Base-by-base conservation (phyloP, 768 basidiomycete genomes). In the Lactarius tabidus region DNA sequence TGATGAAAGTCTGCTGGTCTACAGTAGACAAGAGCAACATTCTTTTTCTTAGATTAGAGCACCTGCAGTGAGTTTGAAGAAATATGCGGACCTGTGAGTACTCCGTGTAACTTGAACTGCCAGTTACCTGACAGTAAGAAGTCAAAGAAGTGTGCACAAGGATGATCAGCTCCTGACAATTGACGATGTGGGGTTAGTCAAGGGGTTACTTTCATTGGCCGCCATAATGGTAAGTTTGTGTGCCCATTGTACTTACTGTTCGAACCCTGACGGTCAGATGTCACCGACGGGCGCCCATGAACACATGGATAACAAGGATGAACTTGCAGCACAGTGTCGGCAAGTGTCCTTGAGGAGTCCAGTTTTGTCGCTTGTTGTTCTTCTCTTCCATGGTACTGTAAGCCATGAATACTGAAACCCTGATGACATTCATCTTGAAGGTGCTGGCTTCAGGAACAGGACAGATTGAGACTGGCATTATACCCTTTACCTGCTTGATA, bases 391-490 rank as follows among this genome's bases (percentile, higher is more conserved):
- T 54, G 36, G 35, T 35, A 35, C 33, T 36, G 31, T 36, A 54
- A 10, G 6, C 23, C 31, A 14, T 31, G 45, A 36, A 26, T n/a
- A 45, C 9, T 58, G 12, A 15, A 51, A 51, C 14, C 48, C 48
- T 29, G 29, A 48, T 33, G 39, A 51, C 35, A 33, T 17, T 2
- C 52, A 43, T 55, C 12, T 54, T 54, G 14, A 55, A 36, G 53
- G 53, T 31, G 55, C n/a, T 48, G 53, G 26, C 64, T 38, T n/a
- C 43, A 56, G 43, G 43, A n/a, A 51, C 62, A 65, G 28, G 31
- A 38, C n/a, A 8, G 41, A 31, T 28, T 9, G 51, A 29, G 48
- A 41, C 48, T 58, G n/a, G 36, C 9, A 23, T 54, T 48, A 23
- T 26, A 5, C 15, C 14, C 48, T 29, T n/a, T 45, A 48, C 45